phyloP scores from a whole-genome alignment of 768 basidiomycete species.

The Tephrocybe sp. region DNA sequence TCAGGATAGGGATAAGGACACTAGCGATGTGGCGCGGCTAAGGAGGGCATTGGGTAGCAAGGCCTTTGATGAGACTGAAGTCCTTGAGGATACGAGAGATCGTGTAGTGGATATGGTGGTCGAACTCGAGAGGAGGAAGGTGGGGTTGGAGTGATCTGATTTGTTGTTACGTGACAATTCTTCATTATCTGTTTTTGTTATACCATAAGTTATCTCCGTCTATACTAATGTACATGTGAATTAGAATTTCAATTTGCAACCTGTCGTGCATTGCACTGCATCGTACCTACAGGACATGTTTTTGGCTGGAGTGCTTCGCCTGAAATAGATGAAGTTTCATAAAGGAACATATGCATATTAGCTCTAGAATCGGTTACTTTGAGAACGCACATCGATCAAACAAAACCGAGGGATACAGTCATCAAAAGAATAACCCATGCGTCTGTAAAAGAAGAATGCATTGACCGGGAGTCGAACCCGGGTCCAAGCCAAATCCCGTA shows the following conservation, averaged over 20 bases:
- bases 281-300: too few species aligned
- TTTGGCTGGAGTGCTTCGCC: too few species aligned
- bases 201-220: not conserved
- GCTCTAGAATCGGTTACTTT: too few species aligned
- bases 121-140: slow-evolving; percentile 36
- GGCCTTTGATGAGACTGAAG: slow-evolving; percentile 35
- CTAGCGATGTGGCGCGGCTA: slow-evolving; percentile 41
- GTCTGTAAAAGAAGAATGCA: too few species aligned
- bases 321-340: too few species aligned
- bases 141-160: slow-evolving; percentile 14
- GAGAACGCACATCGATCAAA: too few species aligned
- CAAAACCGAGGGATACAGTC: too few species aligned
- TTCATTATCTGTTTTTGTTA: not conserved
- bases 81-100: slow-evolving; percentile 73
- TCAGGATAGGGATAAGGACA: slow-evolving; percentile 4
- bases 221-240: not conserved
- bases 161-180: too few species aligned
- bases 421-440: too few species aligned
- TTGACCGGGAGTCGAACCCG: slow-evolving; percentile 56
- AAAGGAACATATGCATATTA: too few species aligned
- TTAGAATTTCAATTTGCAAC: too few species aligned
- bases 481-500: slow-evolving; percentile 39
- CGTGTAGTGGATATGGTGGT: slow-evolving; percentile 71
- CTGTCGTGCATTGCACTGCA: too few species aligned
- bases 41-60: slow-evolving; percentile 52